Evolutionary conservation across 768 basidiomycete genomes (phyloP).

Genomic region (Leccinum ochraceum): DNA sequence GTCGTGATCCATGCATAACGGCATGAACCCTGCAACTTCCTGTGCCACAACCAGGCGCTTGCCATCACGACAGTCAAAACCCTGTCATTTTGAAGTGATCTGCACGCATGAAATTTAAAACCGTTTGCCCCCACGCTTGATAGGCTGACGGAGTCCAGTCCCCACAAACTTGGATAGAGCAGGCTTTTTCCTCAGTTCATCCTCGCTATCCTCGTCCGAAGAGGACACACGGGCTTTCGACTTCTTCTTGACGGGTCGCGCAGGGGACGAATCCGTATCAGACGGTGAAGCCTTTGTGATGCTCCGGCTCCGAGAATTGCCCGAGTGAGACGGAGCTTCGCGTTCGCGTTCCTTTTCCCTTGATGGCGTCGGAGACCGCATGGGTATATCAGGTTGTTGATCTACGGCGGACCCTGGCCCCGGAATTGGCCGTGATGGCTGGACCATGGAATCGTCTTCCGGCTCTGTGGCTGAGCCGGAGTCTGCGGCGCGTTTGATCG

Average conservation of each 20-base stretch:
- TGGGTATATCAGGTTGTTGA: constrained; percentile 17
- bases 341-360: constrained; percentile 4
- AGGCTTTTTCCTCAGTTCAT: constrained; percentile 45
- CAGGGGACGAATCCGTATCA: constrained; percentile 57
- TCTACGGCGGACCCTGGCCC: constrained; percentile 5
- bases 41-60: background rate
- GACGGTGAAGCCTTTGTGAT: constrained; percentile 28
- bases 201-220: constrained; percentile 62
- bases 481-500: constrained; percentile 14
- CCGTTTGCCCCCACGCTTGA: constrained; percentile 74
- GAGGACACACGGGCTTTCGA: constrained; percentile 39
- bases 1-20: constrained; percentile 4
- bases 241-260: constrained; percentile 55
- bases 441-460: constrained; percentile 20
- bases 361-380: constrained; percentile 25
- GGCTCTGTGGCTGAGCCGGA: constrained; percentile 33
- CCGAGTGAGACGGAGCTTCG: constrained; percentile 4
- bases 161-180: constrained; percentile 43
- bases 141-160: constrained; percentile 63
- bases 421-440: background rate
- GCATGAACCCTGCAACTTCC: constrained; percentile 12
- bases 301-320: constrained; percentile 26
- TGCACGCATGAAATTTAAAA: constrained; percentile 47
- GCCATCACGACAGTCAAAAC: background rate
- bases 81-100: background rate